Conservation (phyloP, 139 green algal genomes). For the Marvania coccoides region DNA sequence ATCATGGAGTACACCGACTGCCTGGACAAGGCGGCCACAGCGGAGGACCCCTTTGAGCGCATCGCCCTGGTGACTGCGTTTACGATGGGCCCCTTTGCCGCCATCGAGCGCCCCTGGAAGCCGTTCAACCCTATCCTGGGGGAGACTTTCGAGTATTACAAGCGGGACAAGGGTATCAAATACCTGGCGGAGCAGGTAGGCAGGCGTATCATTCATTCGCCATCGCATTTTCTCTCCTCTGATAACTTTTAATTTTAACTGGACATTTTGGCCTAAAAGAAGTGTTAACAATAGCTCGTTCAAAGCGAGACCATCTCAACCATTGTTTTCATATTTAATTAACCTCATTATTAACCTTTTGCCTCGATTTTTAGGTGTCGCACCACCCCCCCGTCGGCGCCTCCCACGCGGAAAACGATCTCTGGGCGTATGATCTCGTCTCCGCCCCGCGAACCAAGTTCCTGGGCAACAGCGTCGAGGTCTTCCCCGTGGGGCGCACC, state of each 20-base stretch:
- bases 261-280: too few relatives aligned
- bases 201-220: too few relatives aligned
- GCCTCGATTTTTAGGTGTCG: constrained; percentile 50
- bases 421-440: constrained; percentile 90
- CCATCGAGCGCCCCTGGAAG: constrained; percentile 91
- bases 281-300: too few relatives aligned
- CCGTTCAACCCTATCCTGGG: constrained; percentile 99
- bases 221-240: too few relatives aligned
- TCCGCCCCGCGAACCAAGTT: constrained; percentile 94
- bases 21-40: constrained; percentile 72
- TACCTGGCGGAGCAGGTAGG: constrained; percentile 92
- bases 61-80: constrained; percentile 80
- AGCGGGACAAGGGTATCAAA: constrained; percentile 41
- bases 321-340: constrained; percentile 16
- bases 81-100: constrained; percentile 81
- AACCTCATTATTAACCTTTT: background rate
- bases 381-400: constrained; percentile 90
- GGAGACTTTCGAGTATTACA: constrained; percentile 89
- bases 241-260: too few relatives aligned
- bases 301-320: too few relatives aligned
- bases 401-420: constrained; percentile 73
- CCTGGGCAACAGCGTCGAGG: constrained; percentile 92
- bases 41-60: constrained; percentile 69
- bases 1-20: constrained; percentile 96
- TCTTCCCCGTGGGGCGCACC: constrained; percentile 83